Evolutionary conservation across 148 eudicot species (phyloP), one percentile per base, ranked within the genome.

Genomic region (Vaccinium vitisidaea): DNA sequence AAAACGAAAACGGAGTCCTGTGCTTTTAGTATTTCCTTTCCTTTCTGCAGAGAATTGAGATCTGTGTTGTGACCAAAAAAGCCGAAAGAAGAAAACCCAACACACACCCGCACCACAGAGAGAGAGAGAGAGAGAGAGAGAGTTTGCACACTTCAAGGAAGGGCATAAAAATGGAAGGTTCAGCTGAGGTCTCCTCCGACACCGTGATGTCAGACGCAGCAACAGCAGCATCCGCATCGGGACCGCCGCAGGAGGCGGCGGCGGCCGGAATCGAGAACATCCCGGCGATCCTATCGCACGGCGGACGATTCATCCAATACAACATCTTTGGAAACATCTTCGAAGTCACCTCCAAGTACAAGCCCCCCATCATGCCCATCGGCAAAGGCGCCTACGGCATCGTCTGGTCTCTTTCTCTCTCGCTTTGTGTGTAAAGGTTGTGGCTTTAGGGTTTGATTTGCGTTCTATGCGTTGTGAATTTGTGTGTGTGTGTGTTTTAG

Each of bases 361-460:
- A 92, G 61, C 98, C 99, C 36, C 99, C 99, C 9, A 93, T 96
- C 87, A 92, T 93, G 97, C 98, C 99, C 10, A 96, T 96, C 84
- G 99, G 99, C 48, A 96, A 94, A 83, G 99, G 99, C 79, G 99
- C 99, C 36, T 96, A 96, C 82, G 99, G 99, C 90, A 94, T 96
- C 86, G 99, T 96, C 63, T 96, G 99, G 99, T 78, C 18, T 52
- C 43, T 15, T 39, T n/a, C 59, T 53, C 9, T 27, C 19, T 25
- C 16, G 0, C 4, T 11, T 36, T 36, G 39, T 36, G 39, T 36
- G 8, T 63, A 9, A 39, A 11, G 5, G 43, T 48, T 16, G 63
- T 74, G 5, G 10, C 48, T 23, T 61, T 50, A 43, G 71, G 71
- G 50, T 19, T 36, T 19, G 21, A 25, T 7, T 75, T 75, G 78